Evolutionary conservation across 345 rosid genomes (phyloP), one percentile per base, ranked within the genome.

Genomic region (Excoecaria cochinchinensis): DNA sequence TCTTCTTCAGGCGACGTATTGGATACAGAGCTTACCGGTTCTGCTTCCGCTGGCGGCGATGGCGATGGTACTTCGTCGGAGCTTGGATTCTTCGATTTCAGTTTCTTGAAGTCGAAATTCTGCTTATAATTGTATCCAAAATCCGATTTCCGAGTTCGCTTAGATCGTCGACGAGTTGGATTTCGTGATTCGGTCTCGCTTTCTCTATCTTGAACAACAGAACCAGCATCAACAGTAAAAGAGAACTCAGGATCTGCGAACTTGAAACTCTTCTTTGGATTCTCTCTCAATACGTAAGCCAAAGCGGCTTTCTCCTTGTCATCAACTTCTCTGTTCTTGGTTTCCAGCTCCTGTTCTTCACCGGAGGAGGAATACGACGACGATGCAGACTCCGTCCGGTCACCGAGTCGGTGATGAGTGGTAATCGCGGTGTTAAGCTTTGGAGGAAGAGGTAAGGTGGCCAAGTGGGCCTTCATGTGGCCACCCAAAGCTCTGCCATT

Each of bases 181-280:
- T 68, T 75, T 50, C 77, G 67, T 39, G 82, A 82, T 78, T 82
- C 82, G 17, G 80, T 79, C 80, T 82, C 82, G 66, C 82, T 79
- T 71, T 79, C 82, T 57, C 80, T 72, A 24, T 82, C 82, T 47
- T 74, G 76, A 15, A 78, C 81, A 31, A 66, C 47, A 3, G 71
- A 74, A 8, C 74, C 73, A 13, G 63, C 75, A 52, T 67, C 77
- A 4, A 61, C 58, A 25, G 72, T 60, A 4, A 73, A 76, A 46
- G 83, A 81, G 56, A 81, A 81, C 77, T 82, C 85, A 64, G 85
- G 85, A 82, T 82, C 82, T 73, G 73, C 80, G 19, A 82, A 40
- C 67, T 68, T 63, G 82, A 79, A 69, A 74, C 80, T 79, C 70
- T 46, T 82, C 72, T 67, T 76, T 16, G 85, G 85, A 71, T 82